Evolutionary conservation across 1,284 basidiomycete genomes (phyloP).

Genomic region (Takashimella koratensis): DNA sequence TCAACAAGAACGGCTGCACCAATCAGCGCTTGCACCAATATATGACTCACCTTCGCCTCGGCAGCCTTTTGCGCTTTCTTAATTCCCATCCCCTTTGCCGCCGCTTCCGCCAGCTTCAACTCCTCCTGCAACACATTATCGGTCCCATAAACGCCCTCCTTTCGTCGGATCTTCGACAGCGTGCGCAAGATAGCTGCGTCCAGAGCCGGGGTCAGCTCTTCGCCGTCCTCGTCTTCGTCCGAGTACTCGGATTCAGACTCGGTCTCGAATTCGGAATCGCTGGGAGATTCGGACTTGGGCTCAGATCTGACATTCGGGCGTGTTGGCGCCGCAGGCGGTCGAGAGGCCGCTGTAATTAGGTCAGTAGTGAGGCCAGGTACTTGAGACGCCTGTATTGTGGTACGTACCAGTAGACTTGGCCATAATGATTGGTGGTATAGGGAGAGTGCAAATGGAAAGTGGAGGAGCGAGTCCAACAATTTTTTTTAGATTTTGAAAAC

Average conservation of each 20-base stretch:
- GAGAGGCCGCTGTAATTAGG: not conserved
- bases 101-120: slow-evolving; percentile 43
- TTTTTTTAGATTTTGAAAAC: too few relatives aligned
- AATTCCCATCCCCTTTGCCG: slow-evolving; percentile 21
- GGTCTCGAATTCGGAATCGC: slow-evolving; percentile 11
- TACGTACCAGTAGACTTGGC: not conserved
- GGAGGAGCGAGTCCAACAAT: too few relatives aligned
- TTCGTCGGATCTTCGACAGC: slow-evolving; percentile 75
- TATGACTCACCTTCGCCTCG: slow-evolving; percentile 30
- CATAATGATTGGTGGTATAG: too few relatives aligned
- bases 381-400: not conserved
- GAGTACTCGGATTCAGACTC: slow-evolving; percentile 25
- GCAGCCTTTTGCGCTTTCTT: slow-evolving; percentile 7
- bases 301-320: not conserved
- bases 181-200: slow-evolving; percentile 95
- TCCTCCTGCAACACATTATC: slow-evolving; percentile 72
- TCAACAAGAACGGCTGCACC: slow-evolving; percentile 48
- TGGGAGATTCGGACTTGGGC: not conserved
- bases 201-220: slow-evolving; percentile 87
- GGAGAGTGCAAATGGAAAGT: too few relatives aligned
- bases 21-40: not conserved
- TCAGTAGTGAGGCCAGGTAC: not conserved
- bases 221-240: slow-evolving; percentile 86
- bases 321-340: too few relatives aligned
- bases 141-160: slow-evolving; percentile 68